Evolutionary conservation across 345 rosid genomes (phyloP).

Genomic region (Sonneratia alba): DNA sequence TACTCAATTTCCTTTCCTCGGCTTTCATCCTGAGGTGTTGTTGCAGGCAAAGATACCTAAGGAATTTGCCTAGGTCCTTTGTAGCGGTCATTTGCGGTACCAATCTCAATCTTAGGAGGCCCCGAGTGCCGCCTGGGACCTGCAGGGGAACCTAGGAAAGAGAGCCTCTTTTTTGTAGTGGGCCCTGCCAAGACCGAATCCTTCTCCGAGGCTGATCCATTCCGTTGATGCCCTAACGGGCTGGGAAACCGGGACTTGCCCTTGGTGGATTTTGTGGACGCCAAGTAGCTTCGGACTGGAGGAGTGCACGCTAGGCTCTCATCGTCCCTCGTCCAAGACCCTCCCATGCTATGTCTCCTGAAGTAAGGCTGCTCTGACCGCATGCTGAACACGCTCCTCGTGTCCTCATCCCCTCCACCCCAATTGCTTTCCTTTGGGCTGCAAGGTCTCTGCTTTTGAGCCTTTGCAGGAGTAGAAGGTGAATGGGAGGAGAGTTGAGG

Average conservation of each 20-base stretch:
- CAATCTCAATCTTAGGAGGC: constrained; percentile 44
- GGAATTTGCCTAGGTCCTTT: constrained; percentile 9
- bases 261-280: constrained; percentile 51
- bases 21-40: background rate
- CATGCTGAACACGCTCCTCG: constrained; percentile 44
- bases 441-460: constrained; percentile 25
- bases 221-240: constrained; percentile 30
- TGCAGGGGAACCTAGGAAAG: constrained; percentile 42
- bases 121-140: constrained; percentile 53
- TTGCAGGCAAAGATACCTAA: background rate
- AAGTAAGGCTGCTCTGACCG: constrained; percentile 35
- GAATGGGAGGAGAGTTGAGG: constrained; percentile 29
- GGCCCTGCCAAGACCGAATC: constrained; percentile 10
- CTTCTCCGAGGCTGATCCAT: constrained; percentile 16
- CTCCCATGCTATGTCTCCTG: constrained; percentile 70
- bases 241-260: constrained; percentile 40
- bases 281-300: constrained; percentile 63
- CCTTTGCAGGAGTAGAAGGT: constrained; percentile 34
- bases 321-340: constrained; percentile 53
- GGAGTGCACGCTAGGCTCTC: constrained; percentile 62
- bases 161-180: constrained; percentile 51
- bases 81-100: constrained; percentile 14
- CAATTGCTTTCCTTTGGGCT: constrained; percentile 39
- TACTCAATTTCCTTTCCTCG: background rate
- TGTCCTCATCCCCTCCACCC: constrained; percentile 48